Evolutionary conservation across 192 early-diverging fungal species (phyloP).

Genomic region (Kappamyces sp.): DNA sequence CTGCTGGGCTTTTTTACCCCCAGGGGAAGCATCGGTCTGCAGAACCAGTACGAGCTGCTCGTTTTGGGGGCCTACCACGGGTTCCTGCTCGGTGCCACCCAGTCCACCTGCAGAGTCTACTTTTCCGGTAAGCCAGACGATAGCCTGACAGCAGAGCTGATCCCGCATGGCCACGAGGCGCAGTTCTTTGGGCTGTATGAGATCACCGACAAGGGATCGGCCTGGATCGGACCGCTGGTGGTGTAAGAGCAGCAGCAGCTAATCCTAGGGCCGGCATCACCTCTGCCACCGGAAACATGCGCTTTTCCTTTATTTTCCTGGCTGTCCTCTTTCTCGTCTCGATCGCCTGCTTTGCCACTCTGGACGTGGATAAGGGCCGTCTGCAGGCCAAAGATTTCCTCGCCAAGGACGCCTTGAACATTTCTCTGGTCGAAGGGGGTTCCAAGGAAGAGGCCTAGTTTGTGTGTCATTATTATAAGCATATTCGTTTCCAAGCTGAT

Average conservation of each 20-base stretch:
- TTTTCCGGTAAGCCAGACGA: no score
- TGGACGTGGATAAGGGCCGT: conserved; percentile 55
- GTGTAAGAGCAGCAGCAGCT: background rate
- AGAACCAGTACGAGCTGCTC: conserved; percentile 20
- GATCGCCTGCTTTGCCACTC: conserved; percentile 40
- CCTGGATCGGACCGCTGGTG: conserved; percentile 31
- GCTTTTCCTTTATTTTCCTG: conserved; percentile 1
- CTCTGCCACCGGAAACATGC: background rate
- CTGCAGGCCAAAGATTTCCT: conserved; percentile 30
- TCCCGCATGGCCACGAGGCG: conserved; percentile 29
- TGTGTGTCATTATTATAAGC: no score
- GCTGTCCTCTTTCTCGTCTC: conserved; percentile 37
- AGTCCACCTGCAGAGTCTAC: conserved; percentile 19
- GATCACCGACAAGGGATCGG: conserved; percentile 30
- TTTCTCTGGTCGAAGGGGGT: no score
- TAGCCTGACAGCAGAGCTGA: conserved; percentile 21
- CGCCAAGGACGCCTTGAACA: background rate
- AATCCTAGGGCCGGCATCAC: background rate
- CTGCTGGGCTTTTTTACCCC: conserved; percentile 25
- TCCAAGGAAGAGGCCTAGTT: no score
- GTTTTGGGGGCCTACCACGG: conserved; percentile 19
- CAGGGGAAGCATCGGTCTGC: conserved; percentile 18
- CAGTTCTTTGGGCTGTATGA: conserved; percentile 34
- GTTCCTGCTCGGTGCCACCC: conserved; percentile 21
- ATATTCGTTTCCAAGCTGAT: no score